Evolutionary conservation across 73 alveolate genomes (phyloP).

Genomic region (Paramecium biaurelia): DNA sequence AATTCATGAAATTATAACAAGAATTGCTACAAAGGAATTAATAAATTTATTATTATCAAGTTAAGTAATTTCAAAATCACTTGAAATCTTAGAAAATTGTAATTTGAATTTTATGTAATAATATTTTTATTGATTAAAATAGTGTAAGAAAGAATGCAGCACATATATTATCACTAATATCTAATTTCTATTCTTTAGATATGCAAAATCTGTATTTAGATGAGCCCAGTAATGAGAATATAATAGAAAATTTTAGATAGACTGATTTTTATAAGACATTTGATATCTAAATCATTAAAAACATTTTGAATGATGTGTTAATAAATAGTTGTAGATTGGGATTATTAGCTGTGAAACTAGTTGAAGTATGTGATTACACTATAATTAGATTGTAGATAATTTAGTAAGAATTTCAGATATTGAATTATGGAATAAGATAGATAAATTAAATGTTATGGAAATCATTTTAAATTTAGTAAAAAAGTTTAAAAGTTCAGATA

Average conservation of each 20-base stretch:
- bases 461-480: background rate
- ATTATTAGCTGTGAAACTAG: background rate
- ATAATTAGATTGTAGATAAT: conserved; percentile 7
- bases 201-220: conserved; percentile 23
- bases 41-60: background rate
- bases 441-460: background rate
- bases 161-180: conserved; percentile 2
- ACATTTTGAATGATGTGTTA: background rate
- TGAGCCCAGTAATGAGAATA: background rate
- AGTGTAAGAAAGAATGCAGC: conserved; percentile 40
- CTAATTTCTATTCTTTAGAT: background rate
- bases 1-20: conserved; percentile 1
- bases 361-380: background rate
- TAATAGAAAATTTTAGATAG: background rate
- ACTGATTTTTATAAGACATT: background rate
- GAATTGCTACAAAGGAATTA: background rate
- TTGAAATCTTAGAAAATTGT: background rate
- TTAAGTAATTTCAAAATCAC: background rate
- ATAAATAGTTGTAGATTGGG: background rate
- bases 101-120: background rate
- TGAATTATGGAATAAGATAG: background rate
- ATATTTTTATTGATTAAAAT: background rate
- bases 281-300: background rate
- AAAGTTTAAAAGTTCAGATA: conserved; percentile 1
- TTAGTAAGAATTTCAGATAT: conserved; percentile 16